A percentile compares a stretch with the other conserved stretches of the same genome.
Evolutionary conservation across 495 filamentous ascomycete genomes (phyloP).

Genomic region (Aspergillus funiculosus): DNA sequence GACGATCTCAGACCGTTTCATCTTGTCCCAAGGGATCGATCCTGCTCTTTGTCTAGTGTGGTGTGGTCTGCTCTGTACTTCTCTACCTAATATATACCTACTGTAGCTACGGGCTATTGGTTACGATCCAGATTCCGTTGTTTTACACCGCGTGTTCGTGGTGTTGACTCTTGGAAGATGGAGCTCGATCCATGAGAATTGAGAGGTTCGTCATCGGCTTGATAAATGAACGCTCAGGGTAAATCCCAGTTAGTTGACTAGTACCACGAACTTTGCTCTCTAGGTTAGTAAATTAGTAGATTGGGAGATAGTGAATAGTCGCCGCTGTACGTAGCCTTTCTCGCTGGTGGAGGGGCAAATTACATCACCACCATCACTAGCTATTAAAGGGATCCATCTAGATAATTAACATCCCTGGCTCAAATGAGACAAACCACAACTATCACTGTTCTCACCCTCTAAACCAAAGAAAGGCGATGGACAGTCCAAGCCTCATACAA

Average conservation of each 20-base stretch:
- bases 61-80: too few relatives aligned
- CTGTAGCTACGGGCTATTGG: neutral
- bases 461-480: neutral
- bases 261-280: too few relatives aligned
- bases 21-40: conserved; percentile 5
- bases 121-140: neutral
- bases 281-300: too few relatives aligned
- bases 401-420: too few relatives aligned
- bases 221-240: neutral
- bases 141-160: conserved; percentile 5
- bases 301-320: too few relatives aligned
- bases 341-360: neutral
- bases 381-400: too few relatives aligned
- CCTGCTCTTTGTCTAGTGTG: too few relatives aligned
- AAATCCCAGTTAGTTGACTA: neutral
- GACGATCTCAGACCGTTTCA: conserved; percentile 15
- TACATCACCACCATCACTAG: conserved; percentile 4
- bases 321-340: too few relatives aligned
- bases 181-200: neutral
- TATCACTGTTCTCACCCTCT: too few relatives aligned
- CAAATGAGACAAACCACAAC: too few relatives aligned
- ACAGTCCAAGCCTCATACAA: conserved; percentile 1
- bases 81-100: neutral
- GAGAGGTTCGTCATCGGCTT: neutral
- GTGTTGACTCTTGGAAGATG: neutral